Percentiles rank a stretch among this genome's conserved stretches.
Conservation (phyloP, 805 yeast species). For the Kregervanrija pseudodelftensis region DNA sequence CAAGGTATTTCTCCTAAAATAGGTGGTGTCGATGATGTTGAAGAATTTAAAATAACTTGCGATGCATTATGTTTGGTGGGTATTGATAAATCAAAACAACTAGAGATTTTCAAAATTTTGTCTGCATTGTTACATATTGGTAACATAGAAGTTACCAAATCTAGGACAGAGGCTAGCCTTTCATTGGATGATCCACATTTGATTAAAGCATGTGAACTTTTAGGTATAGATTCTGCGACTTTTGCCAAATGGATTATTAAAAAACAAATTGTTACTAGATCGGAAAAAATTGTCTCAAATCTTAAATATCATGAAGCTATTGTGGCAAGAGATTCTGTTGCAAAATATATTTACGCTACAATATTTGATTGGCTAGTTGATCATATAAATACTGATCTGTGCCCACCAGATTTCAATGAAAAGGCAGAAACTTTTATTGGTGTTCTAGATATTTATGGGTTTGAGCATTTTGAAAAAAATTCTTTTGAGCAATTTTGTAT, state of each 20-base stretch:
- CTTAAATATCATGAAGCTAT: slow-evolving; percentile 75
- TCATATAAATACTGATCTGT: slow-evolving; percentile 72
- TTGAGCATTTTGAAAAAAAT: slow-evolving; percentile 89
- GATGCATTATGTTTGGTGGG: slow-evolving; percentile 79
- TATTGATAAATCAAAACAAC: slow-evolving; percentile 49
- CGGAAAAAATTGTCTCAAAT: slow-evolving; percentile 83
- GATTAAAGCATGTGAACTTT: slow-evolving; percentile 69
- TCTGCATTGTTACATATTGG: slow-evolving; percentile 91
- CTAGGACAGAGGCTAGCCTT: slow-evolving; percentile 74
- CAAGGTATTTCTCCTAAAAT: slow-evolving; percentile 74
- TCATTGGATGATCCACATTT: slow-evolving; percentile 80
- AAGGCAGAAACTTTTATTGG: slow-evolving; percentile 76
- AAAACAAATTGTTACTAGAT: slow-evolving; percentile 83
- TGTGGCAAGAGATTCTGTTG: slow-evolving; percentile 91
- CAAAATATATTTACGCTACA: slow-evolving; percentile 87
- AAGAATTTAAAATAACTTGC: slow-evolving; percentile 68
- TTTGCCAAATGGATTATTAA: slow-evolving; percentile 90
- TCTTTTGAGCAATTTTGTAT: slow-evolving; percentile 97
- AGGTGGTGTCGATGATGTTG: slow-evolving; percentile 71
- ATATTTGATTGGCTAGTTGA: slow-evolving; percentile 92
- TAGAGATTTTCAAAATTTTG: slow-evolving; percentile 63
- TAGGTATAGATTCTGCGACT: slow-evolving; percentile 64
- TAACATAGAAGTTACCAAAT: slow-evolving; percentile 77
- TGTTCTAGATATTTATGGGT: slow-evolving; percentile 94
- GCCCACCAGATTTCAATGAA: slow-evolving; percentile 58